These are phyloP conservation scores for Hypoxylon sp. DNA, from an alignment of 2,329 filamentous ascomycete genomes.

Conservation along the genomic window DNA sequence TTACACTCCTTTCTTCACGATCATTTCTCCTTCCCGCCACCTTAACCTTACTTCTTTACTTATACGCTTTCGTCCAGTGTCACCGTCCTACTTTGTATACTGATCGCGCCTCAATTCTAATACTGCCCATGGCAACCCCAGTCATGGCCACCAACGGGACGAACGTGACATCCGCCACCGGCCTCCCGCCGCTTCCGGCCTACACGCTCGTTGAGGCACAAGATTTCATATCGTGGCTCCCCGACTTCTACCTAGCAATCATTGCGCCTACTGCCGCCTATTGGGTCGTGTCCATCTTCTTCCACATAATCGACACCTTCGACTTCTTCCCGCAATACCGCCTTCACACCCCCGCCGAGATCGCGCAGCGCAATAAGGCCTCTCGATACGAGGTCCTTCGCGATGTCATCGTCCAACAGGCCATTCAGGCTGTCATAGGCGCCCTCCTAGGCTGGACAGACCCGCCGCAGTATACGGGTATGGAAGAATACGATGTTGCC, in stretches of 20 bases:
- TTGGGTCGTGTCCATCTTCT: constrained; percentile 87
- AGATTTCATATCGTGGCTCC: constrained; percentile 79
- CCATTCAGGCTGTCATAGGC: constrained; percentile 84
- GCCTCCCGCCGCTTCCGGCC: constrained; percentile 85
- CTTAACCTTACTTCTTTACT: constrained; percentile 28
- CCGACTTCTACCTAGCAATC: constrained; percentile 83
- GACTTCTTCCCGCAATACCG: constrained; percentile 92
- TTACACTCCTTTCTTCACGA: constrained; percentile 27
- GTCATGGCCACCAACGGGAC: constrained; percentile 63
- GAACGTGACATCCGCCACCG: constrained; percentile 67
- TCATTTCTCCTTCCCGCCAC: background rate
- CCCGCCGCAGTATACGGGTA: constrained; percentile 77
- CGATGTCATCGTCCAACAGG: constrained; percentile 91
- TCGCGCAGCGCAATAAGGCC: constrained; percentile 87
- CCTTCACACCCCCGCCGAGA: constrained; percentile 93
- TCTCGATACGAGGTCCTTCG: constrained; percentile 85
- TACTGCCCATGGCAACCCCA: constrained; percentile 28
- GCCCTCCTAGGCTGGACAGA: constrained; percentile 77
- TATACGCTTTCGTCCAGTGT: constrained; percentile 29
- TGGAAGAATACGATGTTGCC: constrained; percentile 85
- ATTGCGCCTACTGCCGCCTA: constrained; percentile 84
- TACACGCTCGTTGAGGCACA: constrained; percentile 78
- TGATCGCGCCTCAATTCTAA: constrained; percentile 34
- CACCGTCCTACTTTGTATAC: constrained; percentile 6
- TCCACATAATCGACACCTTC: constrained; percentile 86